Conservation (phyloP, 345 rosid species). For the Eucalyptus sp. region DNA sequence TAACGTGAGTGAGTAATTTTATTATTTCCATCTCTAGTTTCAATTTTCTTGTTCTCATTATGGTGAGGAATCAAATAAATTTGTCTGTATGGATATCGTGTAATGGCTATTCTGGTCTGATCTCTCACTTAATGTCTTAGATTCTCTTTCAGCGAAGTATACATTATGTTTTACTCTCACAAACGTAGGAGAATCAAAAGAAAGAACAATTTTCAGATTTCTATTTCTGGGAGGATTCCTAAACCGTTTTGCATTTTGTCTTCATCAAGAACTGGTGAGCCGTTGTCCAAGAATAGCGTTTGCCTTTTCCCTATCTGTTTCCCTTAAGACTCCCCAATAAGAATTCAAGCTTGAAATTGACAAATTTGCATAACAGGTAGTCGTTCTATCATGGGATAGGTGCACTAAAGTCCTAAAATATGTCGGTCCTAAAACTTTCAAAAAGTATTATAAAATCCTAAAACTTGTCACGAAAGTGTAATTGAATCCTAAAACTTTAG, state of each 20-base stretch:
- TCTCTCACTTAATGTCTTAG: background rate
- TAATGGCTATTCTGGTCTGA: background rate
- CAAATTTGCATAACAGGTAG: no score
- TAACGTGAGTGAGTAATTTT: background rate
- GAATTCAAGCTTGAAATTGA: no score
- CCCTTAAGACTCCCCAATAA: no score
- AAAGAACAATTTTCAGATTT: no score
- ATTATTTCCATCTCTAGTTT: background rate
- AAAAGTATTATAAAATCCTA: no score
- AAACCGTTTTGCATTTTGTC: background rate
- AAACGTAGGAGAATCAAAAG: no score
- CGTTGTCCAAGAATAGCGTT: no score
- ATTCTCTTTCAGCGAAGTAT: background rate
- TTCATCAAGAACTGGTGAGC: background rate
- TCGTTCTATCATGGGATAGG: no score
- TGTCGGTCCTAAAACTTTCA: accelerated
- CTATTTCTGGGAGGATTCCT: no score
- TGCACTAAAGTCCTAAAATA: no score
- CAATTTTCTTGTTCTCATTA: background rate
- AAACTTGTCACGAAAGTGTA: accelerated
- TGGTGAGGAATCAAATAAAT: background rate
- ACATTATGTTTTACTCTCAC: background rate
- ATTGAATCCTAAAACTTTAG: accelerated
- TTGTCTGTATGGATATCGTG: background rate
- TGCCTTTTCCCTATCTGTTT: no score